Percentiles rank a stretch among this genome's conserved stretches.
Evolutionary conservation across 2,329 filamentous ascomycete species (phyloP).

Genomic region (Pseudogymnoascus sp.): DNA sequence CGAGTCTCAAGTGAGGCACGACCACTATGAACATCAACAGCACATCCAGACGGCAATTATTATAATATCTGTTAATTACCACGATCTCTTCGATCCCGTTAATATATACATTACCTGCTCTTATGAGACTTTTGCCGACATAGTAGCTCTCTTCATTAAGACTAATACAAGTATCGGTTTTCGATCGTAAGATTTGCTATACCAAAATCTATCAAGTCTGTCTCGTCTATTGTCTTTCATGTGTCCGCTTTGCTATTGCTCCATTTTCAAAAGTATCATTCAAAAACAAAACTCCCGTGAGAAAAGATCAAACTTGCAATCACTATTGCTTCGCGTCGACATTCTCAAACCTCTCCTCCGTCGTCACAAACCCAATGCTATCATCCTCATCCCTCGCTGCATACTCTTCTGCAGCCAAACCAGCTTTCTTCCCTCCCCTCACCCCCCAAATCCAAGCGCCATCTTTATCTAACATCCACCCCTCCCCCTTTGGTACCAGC

Average conservation of each 20-base stretch:
- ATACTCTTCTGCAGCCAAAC: background rate
- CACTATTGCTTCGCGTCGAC: background rate
- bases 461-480: background rate
- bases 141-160: background rate
- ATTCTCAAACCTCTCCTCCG: constrained; percentile 6
- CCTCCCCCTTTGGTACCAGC: background rate
- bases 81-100: background rate
- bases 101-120: no score
- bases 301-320: background rate
- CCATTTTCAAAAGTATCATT: background rate
- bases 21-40: no score
- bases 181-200: background rate
- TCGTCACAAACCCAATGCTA: background rate
- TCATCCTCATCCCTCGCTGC: background rate
- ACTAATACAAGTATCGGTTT: background rate
- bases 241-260: background rate
- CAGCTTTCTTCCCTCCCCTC: background rate
- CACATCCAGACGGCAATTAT: no score
- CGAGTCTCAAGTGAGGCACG: background rate
- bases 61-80: background rate
- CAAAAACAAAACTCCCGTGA: background rate
- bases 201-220: background rate
- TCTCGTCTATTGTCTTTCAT: background rate
- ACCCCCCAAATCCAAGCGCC: background rate
- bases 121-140: background rate